Conservation (phyloP, 2,329 filamentous ascomycete species). For the Lasiodiplodia sp. region DNA sequence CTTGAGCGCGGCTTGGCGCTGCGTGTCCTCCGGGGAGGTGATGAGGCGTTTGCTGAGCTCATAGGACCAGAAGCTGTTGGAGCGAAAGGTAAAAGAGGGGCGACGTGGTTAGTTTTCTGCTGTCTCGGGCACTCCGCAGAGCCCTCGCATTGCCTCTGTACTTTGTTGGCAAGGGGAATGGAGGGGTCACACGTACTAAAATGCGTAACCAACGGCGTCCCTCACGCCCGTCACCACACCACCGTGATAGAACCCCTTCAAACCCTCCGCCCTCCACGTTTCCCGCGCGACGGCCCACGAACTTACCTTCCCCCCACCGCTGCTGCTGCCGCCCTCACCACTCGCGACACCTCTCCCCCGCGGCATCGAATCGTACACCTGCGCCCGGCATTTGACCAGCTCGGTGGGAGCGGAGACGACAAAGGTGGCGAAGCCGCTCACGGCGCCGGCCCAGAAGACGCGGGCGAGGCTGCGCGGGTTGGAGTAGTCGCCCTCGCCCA, state of each 20-base stretch:
- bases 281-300: constrained; percentile 71
- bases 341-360: constrained; percentile 33
- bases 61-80: constrained; percentile 81
- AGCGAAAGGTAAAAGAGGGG: not conserved
- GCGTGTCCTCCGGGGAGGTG: constrained; percentile 51
- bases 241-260: constrained; percentile 80
- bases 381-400: constrained; percentile 86
- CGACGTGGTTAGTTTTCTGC: not conserved
- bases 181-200: constrained; percentile 67
- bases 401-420: constrained; percentile 88
- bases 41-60: constrained; percentile 69
- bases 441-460: constrained; percentile 80
- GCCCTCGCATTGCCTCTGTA: not conserved
- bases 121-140: not conserved
- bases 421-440: constrained; percentile 85
- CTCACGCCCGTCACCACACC: constrained; percentile 81
- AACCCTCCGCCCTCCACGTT: constrained; percentile 65
- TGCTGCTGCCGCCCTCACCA: not conserved
- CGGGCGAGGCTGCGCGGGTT: constrained; percentile 60
- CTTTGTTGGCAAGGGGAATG: not conserved
- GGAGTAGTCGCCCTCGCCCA: constrained; percentile 53
- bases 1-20: constrained; percentile 63
- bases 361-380: constrained; percentile 58
- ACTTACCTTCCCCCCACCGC: constrained; percentile 44
- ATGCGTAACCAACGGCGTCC: constrained; percentile 93